Evolutionary conservation across 192 early-diverging fungal genomes (phyloP).

Genomic region (Coemansia pectinata): DNA sequence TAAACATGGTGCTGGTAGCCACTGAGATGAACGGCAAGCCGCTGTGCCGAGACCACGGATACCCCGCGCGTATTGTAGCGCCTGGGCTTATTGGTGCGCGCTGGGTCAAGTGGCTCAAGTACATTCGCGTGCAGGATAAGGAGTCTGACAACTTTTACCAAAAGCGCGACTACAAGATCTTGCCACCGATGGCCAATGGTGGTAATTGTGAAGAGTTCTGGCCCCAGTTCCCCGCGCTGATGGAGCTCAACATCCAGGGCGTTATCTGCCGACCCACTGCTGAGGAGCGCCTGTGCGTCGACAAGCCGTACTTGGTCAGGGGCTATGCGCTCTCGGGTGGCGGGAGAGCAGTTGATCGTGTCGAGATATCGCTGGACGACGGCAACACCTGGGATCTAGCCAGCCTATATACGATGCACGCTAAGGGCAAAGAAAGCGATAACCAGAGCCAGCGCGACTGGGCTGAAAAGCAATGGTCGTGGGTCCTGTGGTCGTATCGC

Average conservation of each 20-base stretch:
- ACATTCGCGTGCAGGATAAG: constrained; percentile 59
- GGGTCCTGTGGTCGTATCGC: constrained; percentile 78
- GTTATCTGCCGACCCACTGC: constrained; percentile 68
- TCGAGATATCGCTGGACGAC: constrained; percentile 79
- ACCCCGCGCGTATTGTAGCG: constrained; percentile 82
- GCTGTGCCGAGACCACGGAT: constrained; percentile 83
- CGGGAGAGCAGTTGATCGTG: constrained; percentile 70
- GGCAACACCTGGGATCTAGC: constrained; percentile 80
- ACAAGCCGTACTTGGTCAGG: constrained; percentile 54
- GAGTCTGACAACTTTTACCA: constrained; percentile 75
- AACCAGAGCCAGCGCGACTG: constrained; percentile 27
- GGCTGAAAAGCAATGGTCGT: constrained; percentile 67
- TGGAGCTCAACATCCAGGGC: constrained; percentile 84
- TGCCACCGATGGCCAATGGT: constrained; percentile 69
- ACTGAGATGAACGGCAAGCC: constrained; percentile 75
- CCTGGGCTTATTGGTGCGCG: constrained; percentile 90
- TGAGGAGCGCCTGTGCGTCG: constrained; percentile 40
- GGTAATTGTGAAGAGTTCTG: constrained; percentile 50
- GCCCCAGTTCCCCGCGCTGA: constrained; percentile 53
- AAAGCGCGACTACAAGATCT: constrained; percentile 79
- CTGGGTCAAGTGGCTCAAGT: constrained; percentile 80
- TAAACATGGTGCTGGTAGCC: constrained; percentile 74
- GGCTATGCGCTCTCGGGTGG: constrained; percentile 85
- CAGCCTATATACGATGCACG: constrained; percentile 50
- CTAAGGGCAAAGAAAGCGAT: background rate